Evolutionary conservation across 768 basidiomycete genomes (phyloP), one percentile per base, ranked within the genome.

Genomic region (Boletus rubescentipes): DNA sequence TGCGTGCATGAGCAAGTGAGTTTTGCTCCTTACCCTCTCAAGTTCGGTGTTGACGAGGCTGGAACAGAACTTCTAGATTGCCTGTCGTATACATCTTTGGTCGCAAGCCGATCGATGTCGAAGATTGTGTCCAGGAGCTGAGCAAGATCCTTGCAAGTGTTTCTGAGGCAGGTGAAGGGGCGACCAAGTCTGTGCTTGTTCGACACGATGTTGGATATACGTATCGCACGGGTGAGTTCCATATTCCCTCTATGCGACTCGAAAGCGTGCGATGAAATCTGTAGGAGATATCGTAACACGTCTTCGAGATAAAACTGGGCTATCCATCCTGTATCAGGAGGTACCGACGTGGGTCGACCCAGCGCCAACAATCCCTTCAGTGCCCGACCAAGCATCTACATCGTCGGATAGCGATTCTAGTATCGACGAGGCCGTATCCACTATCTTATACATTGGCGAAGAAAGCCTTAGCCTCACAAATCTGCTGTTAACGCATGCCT

Each of bases 71-170:
- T 11, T 91, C 89, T 21, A 83, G 93, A 15, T 71, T 98, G 0
- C 93, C 95, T 0, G 89, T 94, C 3, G 81, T 94, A 31, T 98
- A 96, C 67, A 84, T 98, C 34, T 93, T 98, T 64, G 93, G 93
- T 0, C 85, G 86, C 61, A 84, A 85, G 53, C 58, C 72, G 0
- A 70, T 97, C 32, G 83, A 92, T 56, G 67, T 82, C 1, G 68
- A 75, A 4, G 66, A 76, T 53, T 88, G 85, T 56, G 73, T 77
- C 10, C 59, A 68, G 12, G 68, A 73, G 40, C 59, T 89, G 14
- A 46, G 72, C 16, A 64, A 67, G 16, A 59, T 74, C 12, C 63
- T 81, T 23, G 58, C 68, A 4, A 50, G 12, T 21, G 8, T 32
- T 3, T 5, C 38, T 21, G 55, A 55, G 5, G 44, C 53, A 15